Conservation (phyloP, 1,139 yeast genomes). For the Candida tropicalis region DNA sequence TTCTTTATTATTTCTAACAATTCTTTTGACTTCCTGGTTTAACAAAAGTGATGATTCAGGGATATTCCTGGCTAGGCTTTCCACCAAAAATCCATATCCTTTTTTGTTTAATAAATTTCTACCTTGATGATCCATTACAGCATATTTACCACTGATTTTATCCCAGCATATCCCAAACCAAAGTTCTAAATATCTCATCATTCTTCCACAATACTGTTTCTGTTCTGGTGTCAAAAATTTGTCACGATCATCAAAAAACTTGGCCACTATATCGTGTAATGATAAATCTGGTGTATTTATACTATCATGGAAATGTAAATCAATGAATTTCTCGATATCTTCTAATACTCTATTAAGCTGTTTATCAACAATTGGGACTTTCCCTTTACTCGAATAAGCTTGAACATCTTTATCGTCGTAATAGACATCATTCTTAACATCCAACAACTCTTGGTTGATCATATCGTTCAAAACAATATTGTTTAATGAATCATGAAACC, state of each 20-base stretch:
- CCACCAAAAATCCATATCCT: conserved; percentile 57
- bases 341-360: conserved; percentile 45
- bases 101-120: conserved; percentile 67
- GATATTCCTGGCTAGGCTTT: conserved; percentile 43
- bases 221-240: conserved; percentile 55
- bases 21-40: conserved; percentile 47
- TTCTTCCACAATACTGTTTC: conserved; percentile 49
- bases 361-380: conserved; percentile 27
- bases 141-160: conserved; percentile 64
- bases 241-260: conserved; percentile 50
- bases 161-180: conserved; percentile 82
- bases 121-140: conserved; percentile 70
- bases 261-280: conserved; percentile 47
- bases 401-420: conserved; percentile 56
- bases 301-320: conserved; percentile 47
- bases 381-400: conserved; percentile 45
- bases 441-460: conserved; percentile 28
- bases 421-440: conserved; percentile 32
- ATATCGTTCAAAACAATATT: conserved; percentile 52
- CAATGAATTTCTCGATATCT: conserved; percentile 65
- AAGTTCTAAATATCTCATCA: conserved; percentile 61
- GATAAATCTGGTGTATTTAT: conserved; percentile 52
- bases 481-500: conserved; percentile 80
- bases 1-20: conserved; percentile 30
- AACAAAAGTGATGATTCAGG: conserved; percentile 44